Evolutionary conservation across 2,329 filamentous ascomycete species (phyloP), one percentile per base, ranked within the genome.

Genomic region (Lasiodiplodia hormozganensis): DNA sequence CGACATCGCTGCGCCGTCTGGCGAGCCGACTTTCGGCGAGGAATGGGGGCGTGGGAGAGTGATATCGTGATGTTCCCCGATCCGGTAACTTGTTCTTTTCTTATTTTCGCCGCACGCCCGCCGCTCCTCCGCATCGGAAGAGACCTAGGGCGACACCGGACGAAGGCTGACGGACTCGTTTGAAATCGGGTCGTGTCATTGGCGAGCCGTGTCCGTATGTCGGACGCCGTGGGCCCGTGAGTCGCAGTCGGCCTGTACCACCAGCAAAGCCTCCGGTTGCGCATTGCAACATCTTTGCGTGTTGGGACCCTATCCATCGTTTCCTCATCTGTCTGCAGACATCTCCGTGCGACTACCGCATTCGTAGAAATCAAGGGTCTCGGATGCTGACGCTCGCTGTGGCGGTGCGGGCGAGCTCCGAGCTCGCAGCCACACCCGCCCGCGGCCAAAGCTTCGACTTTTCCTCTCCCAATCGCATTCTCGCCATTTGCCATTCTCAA

Each of bases 1-100:
- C 60, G 60, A 64, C 40, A 64, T 64, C 60, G 60, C 60, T 64
- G 60, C 34, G 60, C 3, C 23, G 31, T 18, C 28, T 12, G 6
- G 40, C 23, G 21, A 64, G 60, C 60, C 60, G 60, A 64, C 60
- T 64, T 64, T 64, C 60, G 60, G 60, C 60, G 60, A 64, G 28
- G 31, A n/a, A 11, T 28, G 31, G 31, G 47, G 25, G 38, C 38
- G 57, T 6, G 51, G 12, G 51, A 31, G 23, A 25, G 57, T 21
- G 60, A 64, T 51, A 52, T 49, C 47, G 47, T 64, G 43, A 64
- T 52, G 47, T 23, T 43, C 21, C 38, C 56, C 16, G 54, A 58
- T 58, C 36, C 16, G 54, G 54, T 11, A 40, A 16, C 53, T 38
- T n/a, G 34, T 23, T 34, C n/a, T 23, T 43, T 21, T n/a, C 14